phyloP scores from a whole-genome alignment of 2,329 filamentous ascomycete species.

The Chrysosphaeria jannelii region DNA sequence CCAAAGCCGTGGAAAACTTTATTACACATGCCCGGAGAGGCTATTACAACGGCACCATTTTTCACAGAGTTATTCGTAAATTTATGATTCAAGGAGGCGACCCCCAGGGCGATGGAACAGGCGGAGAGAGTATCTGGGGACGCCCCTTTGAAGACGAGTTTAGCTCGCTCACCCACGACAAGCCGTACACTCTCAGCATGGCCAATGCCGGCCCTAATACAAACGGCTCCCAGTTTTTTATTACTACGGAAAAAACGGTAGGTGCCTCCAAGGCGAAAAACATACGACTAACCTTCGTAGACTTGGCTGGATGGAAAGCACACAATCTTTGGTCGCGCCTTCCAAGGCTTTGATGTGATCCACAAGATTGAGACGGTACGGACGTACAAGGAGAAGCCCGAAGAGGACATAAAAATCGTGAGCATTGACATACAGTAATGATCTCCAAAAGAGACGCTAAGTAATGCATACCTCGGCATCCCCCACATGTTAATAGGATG shows the following conservation, averaged over 20 bases:
- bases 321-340: conserved; percentile 77
- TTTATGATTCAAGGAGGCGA: conserved; percentile 93
- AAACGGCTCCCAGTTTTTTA: conserved; percentile 93
- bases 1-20: conserved; percentile 92
- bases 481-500: too few species aligned
- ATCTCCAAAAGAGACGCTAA: not conserved
- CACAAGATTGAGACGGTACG: conserved; percentile 83
- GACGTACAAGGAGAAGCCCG: conserved; percentile 72
- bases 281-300: conserved; percentile 10
- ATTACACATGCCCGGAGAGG: conserved; percentile 66
- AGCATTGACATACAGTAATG: conserved; percentile 41
- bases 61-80: conserved; percentile 87
- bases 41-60: conserved; percentile 95
- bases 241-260: conserved; percentile 86
- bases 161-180: conserved; percentile 70
- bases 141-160: conserved; percentile 83
- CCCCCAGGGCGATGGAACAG: conserved; percentile 64
- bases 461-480: conserved; percentile 1
- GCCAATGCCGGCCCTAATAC: conserved; percentile 88
- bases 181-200: conserved; percentile 91
- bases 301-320: conserved; percentile 92
- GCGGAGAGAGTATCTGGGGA: conserved; percentile 83
- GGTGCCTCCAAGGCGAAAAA: too few species aligned
- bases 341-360: conserved; percentile 76
- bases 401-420: conserved; percentile 91